Evolutionary conservation across 2,329 filamentous ascomycete genomes (phyloP).

Genomic region (Dothidotthia symphoricarpi): DNA sequence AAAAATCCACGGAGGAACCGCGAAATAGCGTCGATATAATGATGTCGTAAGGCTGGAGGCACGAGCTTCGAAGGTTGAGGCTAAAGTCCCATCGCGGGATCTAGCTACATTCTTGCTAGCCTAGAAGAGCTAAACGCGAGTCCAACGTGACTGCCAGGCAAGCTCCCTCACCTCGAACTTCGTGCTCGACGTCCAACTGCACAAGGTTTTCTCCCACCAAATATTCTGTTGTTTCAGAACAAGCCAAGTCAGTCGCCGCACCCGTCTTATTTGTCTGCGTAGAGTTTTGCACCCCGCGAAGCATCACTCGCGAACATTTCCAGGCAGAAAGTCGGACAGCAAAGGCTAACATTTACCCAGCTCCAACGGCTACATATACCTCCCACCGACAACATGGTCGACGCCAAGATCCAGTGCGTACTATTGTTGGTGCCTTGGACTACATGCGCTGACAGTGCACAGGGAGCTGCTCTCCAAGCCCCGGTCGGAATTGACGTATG

Average conservation of each 20-base stretch:
- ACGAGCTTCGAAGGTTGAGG: constrained; percentile 21
- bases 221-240: no score
- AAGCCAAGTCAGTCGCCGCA: no score
- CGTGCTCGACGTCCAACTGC: no score
- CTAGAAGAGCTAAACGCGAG: no score
- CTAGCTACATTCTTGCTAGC: no score
- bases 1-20: neutral
- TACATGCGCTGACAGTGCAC: constrained; percentile 26
- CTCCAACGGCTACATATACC: constrained; percentile 3
- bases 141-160: neutral
- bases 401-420: constrained; percentile 48
- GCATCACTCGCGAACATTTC: constrained; percentile 5
- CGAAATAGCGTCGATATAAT: constrained; percentile 11
- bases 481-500: constrained; percentile 86
- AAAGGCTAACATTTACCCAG: constrained; percentile 21
- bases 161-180: no score
- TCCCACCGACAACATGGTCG: constrained; percentile 26
- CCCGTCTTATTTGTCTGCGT: no score
- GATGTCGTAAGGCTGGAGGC: constrained; percentile 20
- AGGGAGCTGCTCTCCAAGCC: constrained; percentile 89
- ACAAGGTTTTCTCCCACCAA: no score
- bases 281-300: no score
- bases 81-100: constrained; percentile 9
- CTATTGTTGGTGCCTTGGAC: neutral
- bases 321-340: constrained; percentile 20